Evolutionary conservation across 352 stramenopile species (phyloP), one percentile per base, ranked within the genome.

Genomic region (Pythium brachiatum): DNA sequence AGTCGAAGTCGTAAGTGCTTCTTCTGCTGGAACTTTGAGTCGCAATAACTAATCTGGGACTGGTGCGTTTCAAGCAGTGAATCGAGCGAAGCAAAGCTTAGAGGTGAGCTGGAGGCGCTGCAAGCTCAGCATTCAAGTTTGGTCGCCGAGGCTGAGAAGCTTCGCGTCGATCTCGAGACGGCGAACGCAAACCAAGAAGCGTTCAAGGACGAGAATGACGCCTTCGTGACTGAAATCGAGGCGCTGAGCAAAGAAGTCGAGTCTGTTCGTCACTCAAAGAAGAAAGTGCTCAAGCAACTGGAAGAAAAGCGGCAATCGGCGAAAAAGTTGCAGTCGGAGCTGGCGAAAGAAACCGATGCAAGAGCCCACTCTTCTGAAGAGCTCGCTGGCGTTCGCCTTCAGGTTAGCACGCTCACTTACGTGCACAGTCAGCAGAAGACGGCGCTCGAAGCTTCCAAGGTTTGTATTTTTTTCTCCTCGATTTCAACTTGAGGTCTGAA

Each of bases 391-490:
- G 78, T 80, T 0, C 72, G 86, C 6, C 66, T 95, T 11, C 83
- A 93, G 56, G 82, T 90, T 2, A 87, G 81, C 31, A 86, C 86
- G 16, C 68, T 95, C 23, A 80, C 72, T 13, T 78, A 79, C 11
- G 81, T 95, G 11, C 86, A 95, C 63, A 88, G 81, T 39, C 81
- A 92, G 39, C 86, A 95, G 57, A 91, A 91, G 50, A 57, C 74
- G 13, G 78, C 80, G 16, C 78, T 92, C 27, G 76, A 92, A 29
- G 69, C 77, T 27, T 66, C 81, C 13, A 88, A 90, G 74, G 83
- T 90, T 66, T 16, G 57, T 48, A 16, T 2, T 16, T n/a, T 29
- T 18, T 38, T 3, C 26, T 36, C 41, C 25, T 53, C 5, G n/a
- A 26, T 29, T 20, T 51, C n/a, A 44, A 44, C 29, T 11, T 9